Conservation (phyloP, 805 yeast species). For the Saccharomycopsis capsularis region DNA sequence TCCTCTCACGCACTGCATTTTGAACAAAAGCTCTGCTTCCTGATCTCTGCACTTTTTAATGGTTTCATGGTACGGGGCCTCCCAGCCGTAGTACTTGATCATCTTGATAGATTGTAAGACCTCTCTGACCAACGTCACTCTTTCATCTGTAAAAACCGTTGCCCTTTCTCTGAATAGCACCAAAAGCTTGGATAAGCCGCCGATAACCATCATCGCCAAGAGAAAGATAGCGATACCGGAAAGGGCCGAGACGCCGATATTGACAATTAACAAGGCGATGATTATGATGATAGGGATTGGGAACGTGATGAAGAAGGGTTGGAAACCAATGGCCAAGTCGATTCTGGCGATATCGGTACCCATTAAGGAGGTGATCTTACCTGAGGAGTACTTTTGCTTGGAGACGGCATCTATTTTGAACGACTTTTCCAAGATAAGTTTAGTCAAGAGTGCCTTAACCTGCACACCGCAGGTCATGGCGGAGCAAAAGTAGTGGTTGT, state of each 20-base stretch:
- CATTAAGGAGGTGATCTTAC: constrained; percentile 64
- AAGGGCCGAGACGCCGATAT: constrained; percentile 65
- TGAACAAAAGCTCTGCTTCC: constrained; percentile 52
- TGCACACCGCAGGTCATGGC: constrained; percentile 60
- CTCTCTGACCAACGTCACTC: constrained; percentile 58
- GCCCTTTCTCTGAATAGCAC: constrained; percentile 42
- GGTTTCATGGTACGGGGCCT: constrained; percentile 55
- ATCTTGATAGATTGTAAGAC: constrained; percentile 54
- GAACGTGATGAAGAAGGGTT: constrained; percentile 47
- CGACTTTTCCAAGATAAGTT: constrained; percentile 59
- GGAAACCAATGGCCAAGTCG: constrained; percentile 59
- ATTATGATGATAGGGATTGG: constrained; percentile 59
- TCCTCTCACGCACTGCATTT: constrained; percentile 50
- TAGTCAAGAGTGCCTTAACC: constrained; percentile 57
- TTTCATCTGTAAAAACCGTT: constrained; percentile 53
- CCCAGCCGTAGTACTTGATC: constrained; percentile 86
- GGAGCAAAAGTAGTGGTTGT: constrained; percentile 46
- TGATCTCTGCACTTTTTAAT: constrained; percentile 45
- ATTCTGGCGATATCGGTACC: constrained; percentile 72
- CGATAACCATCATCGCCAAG: constrained; percentile 37
- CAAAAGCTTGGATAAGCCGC: constrained; percentile 30
- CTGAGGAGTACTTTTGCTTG: constrained; percentile 46
- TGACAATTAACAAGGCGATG: constrained; percentile 53
- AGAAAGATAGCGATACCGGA: constrained; percentile 38
- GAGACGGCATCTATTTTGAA: constrained; percentile 49